Evolutionary conservation across 768 basidiomycete species (phyloP).

Genomic region (Mycena vitilis): DNA sequence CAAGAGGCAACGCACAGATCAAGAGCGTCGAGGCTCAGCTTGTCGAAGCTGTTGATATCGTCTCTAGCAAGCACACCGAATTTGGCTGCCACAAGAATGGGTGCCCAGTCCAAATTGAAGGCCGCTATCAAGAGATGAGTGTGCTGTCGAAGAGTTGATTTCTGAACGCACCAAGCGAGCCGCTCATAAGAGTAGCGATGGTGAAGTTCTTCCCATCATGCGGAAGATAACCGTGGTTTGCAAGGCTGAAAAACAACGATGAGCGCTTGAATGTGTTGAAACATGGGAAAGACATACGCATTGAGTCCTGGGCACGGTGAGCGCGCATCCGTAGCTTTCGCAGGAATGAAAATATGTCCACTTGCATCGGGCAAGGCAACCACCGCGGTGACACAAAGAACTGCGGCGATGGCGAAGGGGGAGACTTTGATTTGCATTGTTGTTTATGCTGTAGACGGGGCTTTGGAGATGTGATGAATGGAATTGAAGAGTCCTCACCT

Average conservation of each 20-base stretch:
- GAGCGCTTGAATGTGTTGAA: background rate
- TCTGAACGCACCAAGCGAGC: background rate
- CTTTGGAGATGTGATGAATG: no score
- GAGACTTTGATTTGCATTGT: no score
- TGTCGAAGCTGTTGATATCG: no score
- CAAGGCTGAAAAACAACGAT: conserved; percentile 1
- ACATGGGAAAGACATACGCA: background rate
- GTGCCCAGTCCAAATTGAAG: conserved; percentile 15
- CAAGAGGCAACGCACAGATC: background rate
- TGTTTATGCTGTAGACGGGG: no score
- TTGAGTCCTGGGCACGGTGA: conserved; percentile 23
- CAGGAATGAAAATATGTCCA: no score
- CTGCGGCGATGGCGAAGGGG: no score
- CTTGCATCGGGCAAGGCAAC: no score
- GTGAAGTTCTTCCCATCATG: conserved; percentile 9
- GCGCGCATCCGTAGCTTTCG: conserved; percentile 9
- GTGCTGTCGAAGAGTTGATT: no score
- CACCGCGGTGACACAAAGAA: no score
- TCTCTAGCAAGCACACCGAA: conserved; percentile 15
- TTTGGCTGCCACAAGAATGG: conserved; percentile 12
- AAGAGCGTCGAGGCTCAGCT: conserved; percentile 3
- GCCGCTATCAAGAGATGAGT: conserved; percentile 5
- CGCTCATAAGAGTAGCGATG: conserved; percentile 1
- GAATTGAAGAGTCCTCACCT: no score
- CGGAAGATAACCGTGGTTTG: conserved; percentile 28